Conservation (phyloP, 768 basidiomycete species). For the Lentinula sp. region DNA sequence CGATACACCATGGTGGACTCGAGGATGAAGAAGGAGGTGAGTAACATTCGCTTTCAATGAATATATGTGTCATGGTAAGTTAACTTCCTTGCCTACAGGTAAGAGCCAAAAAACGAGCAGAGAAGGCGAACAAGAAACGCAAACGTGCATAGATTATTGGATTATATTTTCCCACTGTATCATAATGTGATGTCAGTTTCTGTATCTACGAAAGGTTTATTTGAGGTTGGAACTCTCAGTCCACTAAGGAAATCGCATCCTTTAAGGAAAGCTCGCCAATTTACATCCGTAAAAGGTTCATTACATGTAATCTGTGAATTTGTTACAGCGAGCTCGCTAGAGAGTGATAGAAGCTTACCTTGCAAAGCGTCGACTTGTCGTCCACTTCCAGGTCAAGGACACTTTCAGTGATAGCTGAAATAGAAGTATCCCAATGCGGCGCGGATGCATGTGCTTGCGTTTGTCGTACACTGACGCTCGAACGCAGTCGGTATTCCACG, state of each 20-base stretch:
- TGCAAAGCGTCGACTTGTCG: conserved; percentile 43
- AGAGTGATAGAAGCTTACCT: conserved; percentile 32
- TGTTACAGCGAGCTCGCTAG: background rate
- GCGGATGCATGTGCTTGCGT: conserved; percentile 20
- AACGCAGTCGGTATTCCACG: conserved; percentile 38
- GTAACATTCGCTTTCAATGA: conserved; percentile 13
- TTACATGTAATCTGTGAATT: conserved; percentile 37
- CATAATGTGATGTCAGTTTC: conserved; percentile 3
- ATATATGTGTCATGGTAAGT: conserved; percentile 10
- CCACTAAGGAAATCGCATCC: conserved; percentile 18
- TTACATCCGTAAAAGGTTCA: conserved; percentile 25
- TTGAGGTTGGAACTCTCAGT: background rate
- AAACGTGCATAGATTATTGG: conserved; percentile 26
- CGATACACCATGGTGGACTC: conserved; percentile 93
- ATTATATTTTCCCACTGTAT: background rate
- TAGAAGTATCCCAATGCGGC: background rate
- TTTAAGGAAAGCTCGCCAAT: conserved; percentile 36
- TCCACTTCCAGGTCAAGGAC: conserved; percentile 48
- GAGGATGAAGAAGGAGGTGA: conserved; percentile 88
- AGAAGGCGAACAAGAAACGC: conserved; percentile 65
- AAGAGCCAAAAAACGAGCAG: conserved; percentile 76
- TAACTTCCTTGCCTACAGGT: conserved; percentile 36
- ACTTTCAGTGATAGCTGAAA: conserved; percentile 35
- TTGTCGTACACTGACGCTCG: conserved; percentile 42
- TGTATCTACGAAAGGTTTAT: background rate